Evolutionary conservation across 1,284 basidiomycete species (phyloP), one percentile per base, ranked within the genome.

Genomic region (Fomitopsis schrenkii): DNA sequence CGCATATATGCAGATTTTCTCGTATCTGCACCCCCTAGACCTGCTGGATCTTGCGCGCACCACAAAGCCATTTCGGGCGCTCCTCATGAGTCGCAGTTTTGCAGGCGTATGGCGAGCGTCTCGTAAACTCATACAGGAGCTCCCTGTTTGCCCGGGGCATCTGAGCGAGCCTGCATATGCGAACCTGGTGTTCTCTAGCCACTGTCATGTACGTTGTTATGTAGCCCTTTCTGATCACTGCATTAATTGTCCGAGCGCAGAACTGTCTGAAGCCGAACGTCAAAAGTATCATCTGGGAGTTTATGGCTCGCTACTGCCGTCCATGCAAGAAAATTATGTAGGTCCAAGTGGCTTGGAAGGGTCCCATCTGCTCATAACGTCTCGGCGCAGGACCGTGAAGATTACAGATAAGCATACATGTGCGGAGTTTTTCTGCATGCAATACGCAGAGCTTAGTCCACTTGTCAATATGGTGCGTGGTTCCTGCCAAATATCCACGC

Each of bases 21-120:
- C 75, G 14, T 73, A 78, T 60, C 71, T 83, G 41, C 68, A 68
- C 56, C 80, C 82, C 1, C 63, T 73, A 38, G 82, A 84, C 63
- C 67, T 83, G 41, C 69, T 82, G 5, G 65, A 69, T 60, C 72
- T 81, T 3, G 64, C 77, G 19, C 70, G 77, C 30, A 72, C 75
- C 5, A 75, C 69, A 33, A 74, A 71, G 35, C 55, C 56, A 1
- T 62, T 80, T 12, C 75, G 77, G 22, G 59, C 59, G 10, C 66
- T 75, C 8, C 71, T 80, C 12, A 66, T 77, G 74, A 71, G 74
- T 60, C 72, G 68, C 52, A 65, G 69, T n/a, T 71, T 73, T 1
- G 66, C 64, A 33, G 65, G 75, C 12, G 73, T 83, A 12, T 84
- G 83, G 83, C 76, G 75, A 62, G 63, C 35, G 5, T 40, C 59